Conservation (phyloP, 2,329 filamentous ascomycete genomes). For the Niveomyces coronatus region DNA sequence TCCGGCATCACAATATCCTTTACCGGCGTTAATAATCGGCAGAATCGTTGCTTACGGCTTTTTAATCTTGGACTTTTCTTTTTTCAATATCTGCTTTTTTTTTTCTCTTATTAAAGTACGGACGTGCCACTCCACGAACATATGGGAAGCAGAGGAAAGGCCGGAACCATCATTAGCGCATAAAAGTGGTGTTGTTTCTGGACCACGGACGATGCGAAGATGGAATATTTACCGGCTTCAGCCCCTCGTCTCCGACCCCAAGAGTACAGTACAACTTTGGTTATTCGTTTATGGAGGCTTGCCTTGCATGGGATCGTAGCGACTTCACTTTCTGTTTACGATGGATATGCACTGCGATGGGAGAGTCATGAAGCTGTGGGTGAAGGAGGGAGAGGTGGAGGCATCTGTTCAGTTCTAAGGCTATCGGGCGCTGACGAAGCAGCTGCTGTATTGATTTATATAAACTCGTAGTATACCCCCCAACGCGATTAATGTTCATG, state of each 20-base stretch:
- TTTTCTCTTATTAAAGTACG: constrained; percentile 5
- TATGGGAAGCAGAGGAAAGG: not conserved
- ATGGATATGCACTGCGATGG: constrained; percentile 5
- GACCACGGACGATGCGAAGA: not conserved
- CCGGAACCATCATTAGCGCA: not conserved
- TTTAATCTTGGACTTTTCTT: constrained; percentile 9
- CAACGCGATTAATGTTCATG: constrained; percentile 7
- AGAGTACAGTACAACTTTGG: no score
- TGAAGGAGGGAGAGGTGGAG: constrained; percentile 1
- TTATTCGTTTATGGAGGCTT: constrained; percentile 4
- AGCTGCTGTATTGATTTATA: constrained; percentile 11
- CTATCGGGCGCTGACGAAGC: constrained; percentile 7
- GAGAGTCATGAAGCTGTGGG: not conserved
- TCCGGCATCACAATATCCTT: constrained; percentile 10
- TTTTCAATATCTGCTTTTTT: constrained; percentile 11
- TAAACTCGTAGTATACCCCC: constrained; percentile 10
- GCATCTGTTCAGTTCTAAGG: constrained; percentile 10
- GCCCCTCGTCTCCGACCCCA: no score
- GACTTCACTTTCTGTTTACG: constrained; percentile 5
- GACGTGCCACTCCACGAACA: not conserved
- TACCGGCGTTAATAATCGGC: constrained; percentile 16
- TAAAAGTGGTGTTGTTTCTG: not conserved
- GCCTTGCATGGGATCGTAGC: constrained; percentile 9
- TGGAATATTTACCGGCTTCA: no score
- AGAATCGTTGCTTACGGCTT: constrained; percentile 13